These are phyloP conservation scores for Penicillium cataractarum DNA, from an alignment of 495 filamentous ascomycete species.

Conservation along the genomic window DNA sequence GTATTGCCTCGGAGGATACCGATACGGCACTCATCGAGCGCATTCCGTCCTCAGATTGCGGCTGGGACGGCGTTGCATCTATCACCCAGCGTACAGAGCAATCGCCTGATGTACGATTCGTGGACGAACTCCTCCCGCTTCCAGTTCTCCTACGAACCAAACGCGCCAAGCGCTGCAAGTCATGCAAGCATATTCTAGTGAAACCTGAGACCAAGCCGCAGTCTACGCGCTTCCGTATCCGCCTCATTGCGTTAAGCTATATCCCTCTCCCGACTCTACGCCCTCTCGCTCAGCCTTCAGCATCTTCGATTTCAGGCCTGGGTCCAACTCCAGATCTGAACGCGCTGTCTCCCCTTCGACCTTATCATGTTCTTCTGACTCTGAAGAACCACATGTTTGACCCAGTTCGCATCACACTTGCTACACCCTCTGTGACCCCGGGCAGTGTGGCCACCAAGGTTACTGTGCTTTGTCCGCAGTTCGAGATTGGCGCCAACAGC, in stretches of 20 bases:
- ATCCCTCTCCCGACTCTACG: conserved; percentile 78
- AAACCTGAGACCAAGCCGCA: conserved; percentile 91
- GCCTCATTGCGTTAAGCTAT: conserved; percentile 84
- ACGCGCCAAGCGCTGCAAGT: conserved; percentile 87
- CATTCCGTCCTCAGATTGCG: conserved; percentile 47
- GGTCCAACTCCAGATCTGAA: conserved; percentile 44
- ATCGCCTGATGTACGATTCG: conserved; percentile 56
- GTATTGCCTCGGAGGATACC: conserved; percentile 52
- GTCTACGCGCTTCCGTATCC: conserved; percentile 85
- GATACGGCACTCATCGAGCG: conserved; percentile 50
- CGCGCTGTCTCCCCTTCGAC: conserved; percentile 64
- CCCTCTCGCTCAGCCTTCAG: conserved; percentile 54
- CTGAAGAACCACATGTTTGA: conserved; percentile 95
- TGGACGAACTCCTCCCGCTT: conserved; percentile 72
- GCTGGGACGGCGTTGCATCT: conserved; percentile 59
- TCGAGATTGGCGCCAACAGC: conserved; percentile 91
- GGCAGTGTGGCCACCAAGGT: conserved; percentile 77
- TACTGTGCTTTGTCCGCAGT: conserved; percentile 91
- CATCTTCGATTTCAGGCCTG: conserved; percentile 27
- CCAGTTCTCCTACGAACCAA: conserved; percentile 85
- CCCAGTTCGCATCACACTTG: conserved; percentile 80
- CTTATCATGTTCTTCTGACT: conserved; percentile 83
- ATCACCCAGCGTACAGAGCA: conserved; percentile 54
- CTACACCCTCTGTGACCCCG: conserved; percentile 79
- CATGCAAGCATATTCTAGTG: conserved; percentile 91